phyloP scores from a whole-genome alignment of 805 yeast genomes.

The Myxozyma mucilagina region DNA sequence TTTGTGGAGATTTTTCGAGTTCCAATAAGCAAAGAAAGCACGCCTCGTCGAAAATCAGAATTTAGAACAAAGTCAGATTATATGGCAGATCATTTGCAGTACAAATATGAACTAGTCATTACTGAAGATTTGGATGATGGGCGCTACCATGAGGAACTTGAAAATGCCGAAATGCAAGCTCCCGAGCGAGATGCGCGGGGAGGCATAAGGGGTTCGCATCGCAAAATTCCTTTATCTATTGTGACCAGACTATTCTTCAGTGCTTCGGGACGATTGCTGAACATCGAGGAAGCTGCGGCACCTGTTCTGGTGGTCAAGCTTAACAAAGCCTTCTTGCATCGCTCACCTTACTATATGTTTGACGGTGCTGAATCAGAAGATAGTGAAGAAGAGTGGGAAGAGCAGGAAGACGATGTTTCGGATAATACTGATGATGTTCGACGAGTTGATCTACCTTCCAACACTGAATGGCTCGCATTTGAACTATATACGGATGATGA shows the following conservation, averaged over 20 bases:
- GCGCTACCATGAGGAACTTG: slow-evolving; percentile 64
- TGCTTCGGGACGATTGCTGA: slow-evolving; percentile 66
- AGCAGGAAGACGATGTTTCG: slow-evolving; percentile 34
- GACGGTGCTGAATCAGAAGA: slow-evolving; percentile 21
- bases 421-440: slow-evolving; percentile 43
- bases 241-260: slow-evolving; percentile 62
- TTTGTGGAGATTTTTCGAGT: slow-evolving; percentile 46
- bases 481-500: slow-evolving; percentile 27
- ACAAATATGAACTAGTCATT: slow-evolving; percentile 49
- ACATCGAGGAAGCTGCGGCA: slow-evolving; percentile 58
- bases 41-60: slow-evolving; percentile 7
- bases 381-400: slow-evolving; percentile 25
- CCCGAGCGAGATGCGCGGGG: slow-evolving; percentile 7
- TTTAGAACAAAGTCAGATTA: neutral
- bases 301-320: slow-evolving; percentile 69
- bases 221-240: slow-evolving; percentile 44
- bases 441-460: slow-evolving; percentile 22
- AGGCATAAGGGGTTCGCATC: slow-evolving; percentile 31
- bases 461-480: slow-evolving; percentile 36
- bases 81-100: slow-evolving; percentile 32
- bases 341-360: slow-evolving; percentile 13
- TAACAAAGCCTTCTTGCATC: slow-evolving; percentile 35
- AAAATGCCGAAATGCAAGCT: slow-evolving; percentile 33
- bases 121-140: slow-evolving; percentile 67
- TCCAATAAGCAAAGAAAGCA: slow-evolving; percentile 9